Evolutionary conservation across 1,284 basidiomycete species (phyloP), one percentile per base, ranked within the genome.

Genomic region (Cutaneotrichosporon sp.): DNA sequence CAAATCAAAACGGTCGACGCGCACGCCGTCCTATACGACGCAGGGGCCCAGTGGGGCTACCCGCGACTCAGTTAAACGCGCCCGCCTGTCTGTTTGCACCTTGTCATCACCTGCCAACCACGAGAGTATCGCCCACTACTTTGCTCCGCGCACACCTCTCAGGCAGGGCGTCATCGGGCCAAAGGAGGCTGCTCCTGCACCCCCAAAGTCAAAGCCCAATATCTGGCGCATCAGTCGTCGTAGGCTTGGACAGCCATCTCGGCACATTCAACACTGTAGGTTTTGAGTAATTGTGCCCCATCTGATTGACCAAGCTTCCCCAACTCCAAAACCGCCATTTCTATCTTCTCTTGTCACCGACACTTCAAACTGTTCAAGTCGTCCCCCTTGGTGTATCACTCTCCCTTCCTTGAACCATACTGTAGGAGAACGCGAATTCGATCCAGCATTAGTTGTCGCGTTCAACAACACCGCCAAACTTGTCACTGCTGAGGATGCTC

Each of bases 381-480:
- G 27, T 1, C 62, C 55, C 1, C 66, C 66, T 4, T 67, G 66
- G 1, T 35, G 55, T 0, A 49, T 70, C 33, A 55, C 61, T 17
- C 51, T 73, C 3, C 68, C 69, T 1, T 71, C 69, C 3, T 31
- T 70, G 1, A 61, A 66, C 39, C 59, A 62, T 9, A 63, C 65
- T 1, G 57, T 53, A 14, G 63, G 63, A 5, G 58, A 61, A 11
- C 58, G 70, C 1, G 68, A 73, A 14, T 66, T 57, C 47, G 61
- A 69, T 17, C 70, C 71, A 0, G 64, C 66, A 2, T 55, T 73
- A 1, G 55, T 59, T 2, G 51, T 69, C 1, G 56, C 67, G 3
- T 71, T 72, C 57, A 70, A 62, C 57, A 41, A 54, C 17, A 32
- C 52, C 1, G 68, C 70, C 19, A 70, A 68, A 35, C 42, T 39